Base-by-base conservation (phyloP, 257 asterid genomes). In the Solanum habrochaites region DNA sequence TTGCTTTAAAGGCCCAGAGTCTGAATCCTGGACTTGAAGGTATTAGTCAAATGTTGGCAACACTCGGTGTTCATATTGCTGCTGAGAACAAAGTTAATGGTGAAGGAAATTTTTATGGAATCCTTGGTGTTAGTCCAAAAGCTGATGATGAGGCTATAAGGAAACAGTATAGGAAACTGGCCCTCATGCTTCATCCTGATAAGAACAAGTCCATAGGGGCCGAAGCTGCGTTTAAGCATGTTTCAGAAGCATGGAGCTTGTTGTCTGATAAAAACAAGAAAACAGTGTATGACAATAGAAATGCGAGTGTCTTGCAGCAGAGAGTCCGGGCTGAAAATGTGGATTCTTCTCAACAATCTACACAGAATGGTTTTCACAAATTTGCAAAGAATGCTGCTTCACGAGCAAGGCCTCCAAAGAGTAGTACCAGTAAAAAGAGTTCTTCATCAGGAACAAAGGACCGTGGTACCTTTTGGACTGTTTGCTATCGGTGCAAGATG, bases 191-290 rank as follows among this genome's bases (percentile, higher is more conserved):
- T 88, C 98, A 95, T 90, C 98, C 98, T 37, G 97, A 95, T 91
- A 95, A 95, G 88, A 95, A 95, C 87, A 88, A 92, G 74, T 90
- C 94, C 47, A 78, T 90, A 8, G 98, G 98, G 45, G 96, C 96
- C 29, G 97, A 95, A 90, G 95, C 95, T 16, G 98, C 98, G 7
- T 95, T 95, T 90, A 91, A 94, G 23, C 89, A 91, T 47, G 89
- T 95, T 85, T 92, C 97, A 4, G 97, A 95, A 90, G 98, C 98
- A 14, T 95, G 98, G 98, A 91, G 93, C 89, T 71, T 94, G 84
- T 88, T 95, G 74, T 94, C 97, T 6, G 98, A 95, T 85, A 95
- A 89, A 88, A 81, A 90, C 47, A 92, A 85, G 91, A 94, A 86
- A 90, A 45, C 43, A 47, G 93, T 91, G 29, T 95, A 92, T 73